Evolutionary conservation across 148 eudicot species (phyloP).

Genomic region (Beta vulgaris): DNA sequence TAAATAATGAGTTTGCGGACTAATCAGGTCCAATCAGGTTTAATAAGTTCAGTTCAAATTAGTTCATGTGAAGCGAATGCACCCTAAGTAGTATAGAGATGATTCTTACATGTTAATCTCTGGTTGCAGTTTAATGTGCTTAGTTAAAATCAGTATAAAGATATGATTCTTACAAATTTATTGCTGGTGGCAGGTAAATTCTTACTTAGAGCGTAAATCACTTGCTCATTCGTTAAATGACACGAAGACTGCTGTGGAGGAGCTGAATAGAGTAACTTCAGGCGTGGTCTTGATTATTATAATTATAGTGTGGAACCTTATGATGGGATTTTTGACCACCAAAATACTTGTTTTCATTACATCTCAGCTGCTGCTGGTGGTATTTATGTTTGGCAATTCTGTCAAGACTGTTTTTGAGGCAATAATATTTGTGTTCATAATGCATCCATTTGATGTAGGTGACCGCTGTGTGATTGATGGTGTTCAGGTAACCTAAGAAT

Average conservation of each 20-base stretch:
- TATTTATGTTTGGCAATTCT: constrained; percentile 64
- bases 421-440: constrained; percentile 64
- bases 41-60: too few species aligned
- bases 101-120: background rate
- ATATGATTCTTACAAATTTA: background rate
- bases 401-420: constrained; percentile 70
- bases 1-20: too few species aligned
- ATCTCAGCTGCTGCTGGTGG: constrained; percentile 68
- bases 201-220: constrained; percentile 67
- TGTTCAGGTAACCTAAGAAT: constrained; percentile 53
- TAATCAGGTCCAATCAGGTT: background rate
- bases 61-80: too few species aligned
- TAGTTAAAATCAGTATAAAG: too few species aligned
- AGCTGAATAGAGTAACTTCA: constrained; percentile 62
- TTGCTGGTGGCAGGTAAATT: constrained; percentile 52
- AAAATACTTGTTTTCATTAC: constrained; percentile 62
- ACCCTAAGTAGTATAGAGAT: background rate
- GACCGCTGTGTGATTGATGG: constrained; percentile 87
- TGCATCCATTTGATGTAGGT: constrained; percentile 93
- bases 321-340: constrained; percentile 72
- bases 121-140: constrained; percentile 49
- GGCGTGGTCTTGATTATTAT: constrained; percentile 40
- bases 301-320: constrained; percentile 58
- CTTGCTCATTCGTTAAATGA: constrained; percentile 73
- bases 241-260: constrained; percentile 81